These are phyloP conservation scores for Olyra latifolia DNA, from an alignment of 176 grass and related monocot species.

Conservation along the genomic window DNA sequence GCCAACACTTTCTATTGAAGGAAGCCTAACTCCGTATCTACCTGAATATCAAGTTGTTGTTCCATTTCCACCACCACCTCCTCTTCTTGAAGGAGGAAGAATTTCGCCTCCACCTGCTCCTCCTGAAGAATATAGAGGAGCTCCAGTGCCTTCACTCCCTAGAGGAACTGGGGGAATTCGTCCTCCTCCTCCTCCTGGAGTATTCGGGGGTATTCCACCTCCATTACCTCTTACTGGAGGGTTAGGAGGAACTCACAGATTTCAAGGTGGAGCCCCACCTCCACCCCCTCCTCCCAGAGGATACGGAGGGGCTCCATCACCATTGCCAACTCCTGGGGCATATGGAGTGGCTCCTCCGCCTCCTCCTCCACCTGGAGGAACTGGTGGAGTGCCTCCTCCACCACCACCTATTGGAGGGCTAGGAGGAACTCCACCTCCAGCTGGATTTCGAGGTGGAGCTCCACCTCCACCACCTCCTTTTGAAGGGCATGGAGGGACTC, in stretches of 20 bases:
- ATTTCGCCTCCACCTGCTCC: slow-evolving; percentile 16
- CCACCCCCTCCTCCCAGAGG: not conserved
- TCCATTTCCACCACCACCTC: not conserved
- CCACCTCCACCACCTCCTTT: slow-evolving; percentile 49
- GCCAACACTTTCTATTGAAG: not conserved
- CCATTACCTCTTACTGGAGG: not conserved
- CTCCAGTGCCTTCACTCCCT: not conserved
- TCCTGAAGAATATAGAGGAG: not conserved
- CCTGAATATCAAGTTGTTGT: not conserved
- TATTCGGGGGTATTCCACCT: not conserved
- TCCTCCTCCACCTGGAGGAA: slow-evolving; percentile 5
- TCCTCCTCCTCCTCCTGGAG: not conserved
- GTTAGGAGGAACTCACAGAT: not conserved
- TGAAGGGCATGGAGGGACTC: slow-evolving; percentile 26
- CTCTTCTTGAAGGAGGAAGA: slow-evolving; percentile 12
- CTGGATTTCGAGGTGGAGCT: slow-evolving; percentile 44
- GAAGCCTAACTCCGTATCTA: not conserved
- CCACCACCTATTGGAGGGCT: slow-evolving; percentile 25
- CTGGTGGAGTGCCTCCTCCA: slow-evolving; percentile 29
- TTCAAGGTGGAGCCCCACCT: slow-evolving; percentile 31
- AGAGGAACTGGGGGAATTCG: not conserved
- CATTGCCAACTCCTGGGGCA: slow-evolving; percentile 1
- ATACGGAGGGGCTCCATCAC: not conserved
- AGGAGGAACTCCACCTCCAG: slow-evolving; percentile 29
- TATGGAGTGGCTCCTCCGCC: slow-evolving; percentile 15